These are phyloP conservation scores for Fusarium vanettenii DNA, from an alignment of 2,329 filamentous ascomycete genomes.

Conservation along the genomic window DNA sequence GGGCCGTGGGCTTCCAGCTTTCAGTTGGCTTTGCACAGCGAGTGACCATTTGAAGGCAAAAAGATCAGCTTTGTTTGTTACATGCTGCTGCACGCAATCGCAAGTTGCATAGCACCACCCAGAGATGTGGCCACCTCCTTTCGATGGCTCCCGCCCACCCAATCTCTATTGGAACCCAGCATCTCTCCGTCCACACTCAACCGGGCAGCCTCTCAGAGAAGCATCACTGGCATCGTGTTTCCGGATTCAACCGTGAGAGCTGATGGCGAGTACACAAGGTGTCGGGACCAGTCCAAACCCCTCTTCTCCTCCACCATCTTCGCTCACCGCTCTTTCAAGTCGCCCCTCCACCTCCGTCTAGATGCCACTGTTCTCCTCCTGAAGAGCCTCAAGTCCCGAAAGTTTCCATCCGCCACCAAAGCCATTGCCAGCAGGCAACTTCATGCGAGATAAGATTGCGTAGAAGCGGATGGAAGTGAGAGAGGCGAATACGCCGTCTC, in stretches of 20 bases:
- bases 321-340: constrained; percentile 43
- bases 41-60: constrained; percentile 3
- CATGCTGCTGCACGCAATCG: constrained; percentile 41
- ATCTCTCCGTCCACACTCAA: constrained; percentile 4
- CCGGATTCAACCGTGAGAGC: constrained; percentile 18
- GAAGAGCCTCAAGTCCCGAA: constrained; percentile 36
- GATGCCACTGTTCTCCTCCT: constrained; percentile 4
- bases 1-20: constrained; percentile 14
- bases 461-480: constrained; percentile 3
- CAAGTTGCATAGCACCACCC: constrained; percentile 39
- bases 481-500: constrained; percentile 4
- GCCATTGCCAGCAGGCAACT: not conserved
- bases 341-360: constrained; percentile 15
- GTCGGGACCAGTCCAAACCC: constrained; percentile 29
- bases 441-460: constrained; percentile 4
- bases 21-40: constrained; percentile 1
- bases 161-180: not conserved
- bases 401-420: not conserved
- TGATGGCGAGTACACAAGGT: constrained; percentile 18
- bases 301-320: constrained; percentile 40
- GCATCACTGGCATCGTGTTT: constrained; percentile 10
- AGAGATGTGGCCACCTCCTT: constrained; percentile 35
- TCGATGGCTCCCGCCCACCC: constrained; percentile 17
- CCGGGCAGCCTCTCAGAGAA: constrained; percentile 4
- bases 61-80: constrained; percentile 8